Percentiles rank a stretch among this genome's conserved stretches.
These are phyloP conservation scores for Ramalina peruviana DNA, from an alignment of 495 filamentous ascomycete genomes.

Conservation along the genomic window DNA sequence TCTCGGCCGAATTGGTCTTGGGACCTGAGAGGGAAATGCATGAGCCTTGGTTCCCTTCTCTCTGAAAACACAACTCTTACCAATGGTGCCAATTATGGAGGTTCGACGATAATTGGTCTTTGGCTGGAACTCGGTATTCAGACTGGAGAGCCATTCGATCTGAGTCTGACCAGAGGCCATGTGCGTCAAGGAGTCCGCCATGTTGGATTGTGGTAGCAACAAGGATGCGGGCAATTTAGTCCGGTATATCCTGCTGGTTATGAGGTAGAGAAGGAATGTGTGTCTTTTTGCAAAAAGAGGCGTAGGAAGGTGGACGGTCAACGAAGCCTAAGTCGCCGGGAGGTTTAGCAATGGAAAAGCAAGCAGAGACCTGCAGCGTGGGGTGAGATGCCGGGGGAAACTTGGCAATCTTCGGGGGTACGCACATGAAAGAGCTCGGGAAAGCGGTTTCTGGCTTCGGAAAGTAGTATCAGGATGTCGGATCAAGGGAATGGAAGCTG, in stretches of 20 bases:
- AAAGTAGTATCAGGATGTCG: no score
- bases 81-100: conserved; percentile 98
- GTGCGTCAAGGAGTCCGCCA: conserved; percentile 62
- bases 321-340: no score
- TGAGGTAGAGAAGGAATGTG: no score
- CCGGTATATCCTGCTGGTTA: background rate
- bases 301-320: no score
- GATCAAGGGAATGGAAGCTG: no score
- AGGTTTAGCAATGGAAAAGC: no score
- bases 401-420: no score
- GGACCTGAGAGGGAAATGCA: conserved; percentile 38
- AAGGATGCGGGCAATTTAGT: background rate
- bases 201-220: conserved; percentile 16
- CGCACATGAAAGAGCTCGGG: no score
- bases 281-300: no score
- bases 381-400: no score
- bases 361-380: no score
- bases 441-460: no score
- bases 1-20: conserved; percentile 96
- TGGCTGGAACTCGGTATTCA: conserved; percentile 67
- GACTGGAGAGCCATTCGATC: conserved; percentile 82
- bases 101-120: conserved; percentile 82
- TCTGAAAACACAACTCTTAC: conserved; percentile 29
- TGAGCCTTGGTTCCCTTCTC: background rate
- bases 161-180: conserved; percentile 61